These are phyloP conservation scores for Haplosporangium sp. DNA, from an alignment of 371 early-diverging fungal genomes.

Conservation along the genomic window DNA sequence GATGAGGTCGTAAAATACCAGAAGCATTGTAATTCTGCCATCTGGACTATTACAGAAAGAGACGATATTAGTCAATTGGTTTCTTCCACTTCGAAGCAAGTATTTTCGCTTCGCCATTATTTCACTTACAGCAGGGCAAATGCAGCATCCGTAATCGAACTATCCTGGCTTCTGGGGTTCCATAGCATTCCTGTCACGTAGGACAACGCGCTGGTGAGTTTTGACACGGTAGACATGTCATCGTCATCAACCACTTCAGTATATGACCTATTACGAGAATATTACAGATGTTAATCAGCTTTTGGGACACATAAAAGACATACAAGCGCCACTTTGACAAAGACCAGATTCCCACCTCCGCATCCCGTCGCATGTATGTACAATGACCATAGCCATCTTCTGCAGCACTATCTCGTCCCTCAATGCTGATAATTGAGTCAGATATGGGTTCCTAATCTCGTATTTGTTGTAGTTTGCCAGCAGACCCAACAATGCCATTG, in stretches of 20 bases:
- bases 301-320: background rate
- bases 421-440: constrained; percentile 46
- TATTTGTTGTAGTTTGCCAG: constrained; percentile 70
- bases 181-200: constrained; percentile 64
- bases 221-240: constrained; percentile 53
- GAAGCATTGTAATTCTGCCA: constrained; percentile 57
- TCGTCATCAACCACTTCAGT: constrained; percentile 62
- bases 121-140: constrained; percentile 57
- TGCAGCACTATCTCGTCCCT: constrained; percentile 43
- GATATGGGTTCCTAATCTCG: constrained; percentile 62
- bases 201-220: constrained; percentile 57
- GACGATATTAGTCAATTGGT: too few relatives aligned
- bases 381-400: constrained; percentile 55
- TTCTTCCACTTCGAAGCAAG: too few relatives aligned
- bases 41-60: constrained; percentile 57
- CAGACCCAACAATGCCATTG: constrained; percentile 59
- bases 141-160: constrained; percentile 50
- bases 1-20: constrained; percentile 62
- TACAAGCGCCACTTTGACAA: background rate
- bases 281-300: background rate
- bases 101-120: too few relatives aligned
- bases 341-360: constrained; percentile 46
- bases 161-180: constrained; percentile 44
- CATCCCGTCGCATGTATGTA: constrained; percentile 42
- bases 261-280: constrained; percentile 50